phyloP scores from a whole-genome alignment of 371 early-diverging fungal genomes.

The Mucor indicus region DNA sequence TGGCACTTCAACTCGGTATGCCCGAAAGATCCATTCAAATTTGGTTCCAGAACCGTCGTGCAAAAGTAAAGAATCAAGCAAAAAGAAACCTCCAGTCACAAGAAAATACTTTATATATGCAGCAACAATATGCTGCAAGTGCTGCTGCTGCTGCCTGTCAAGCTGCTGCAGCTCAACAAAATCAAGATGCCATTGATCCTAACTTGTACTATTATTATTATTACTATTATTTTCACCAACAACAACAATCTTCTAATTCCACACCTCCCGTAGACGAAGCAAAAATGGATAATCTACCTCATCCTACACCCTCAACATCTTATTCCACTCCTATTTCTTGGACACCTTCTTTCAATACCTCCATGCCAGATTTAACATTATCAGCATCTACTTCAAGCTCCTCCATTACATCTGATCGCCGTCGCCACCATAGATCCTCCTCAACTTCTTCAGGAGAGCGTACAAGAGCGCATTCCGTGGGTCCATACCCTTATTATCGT shows the following conservation, averaged over 20 bases:
- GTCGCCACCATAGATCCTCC: constrained; percentile 6
- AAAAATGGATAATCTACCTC: constrained; percentile 13
- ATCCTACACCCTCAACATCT: neutral
- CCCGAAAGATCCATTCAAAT: constrained; percentile 90
- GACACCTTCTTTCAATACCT: neutral
- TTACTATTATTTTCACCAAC: constrained; percentile 47
- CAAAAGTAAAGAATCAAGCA: constrained; percentile 82
- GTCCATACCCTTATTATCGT: constrained; percentile 30
- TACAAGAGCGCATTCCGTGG: constrained; percentile 38
- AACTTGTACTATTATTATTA: constrained; percentile 47
- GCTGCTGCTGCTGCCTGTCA: constrained; percentile 48
- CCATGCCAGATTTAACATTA: constrained; percentile 16
- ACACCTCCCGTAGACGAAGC: too few relatives aligned
- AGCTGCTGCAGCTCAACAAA: constrained; percentile 35
- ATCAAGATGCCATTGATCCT: constrained; percentile 32
- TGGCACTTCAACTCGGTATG: constrained; percentile 88
- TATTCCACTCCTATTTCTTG: neutral
- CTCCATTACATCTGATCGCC: constrained; percentile 19
- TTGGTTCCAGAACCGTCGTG: constrained; percentile 99
- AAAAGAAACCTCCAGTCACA: constrained; percentile 33
- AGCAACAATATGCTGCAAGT: constrained; percentile 45
- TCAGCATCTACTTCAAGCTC: constrained; percentile 30
- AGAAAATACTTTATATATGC: constrained; percentile 43
- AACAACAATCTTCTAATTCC: constrained; percentile 28
- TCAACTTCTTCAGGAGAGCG: constrained; percentile 19